Evolutionary conservation across 1,139 yeast species (phyloP).

Genomic region (Candida gigantensis): DNA sequence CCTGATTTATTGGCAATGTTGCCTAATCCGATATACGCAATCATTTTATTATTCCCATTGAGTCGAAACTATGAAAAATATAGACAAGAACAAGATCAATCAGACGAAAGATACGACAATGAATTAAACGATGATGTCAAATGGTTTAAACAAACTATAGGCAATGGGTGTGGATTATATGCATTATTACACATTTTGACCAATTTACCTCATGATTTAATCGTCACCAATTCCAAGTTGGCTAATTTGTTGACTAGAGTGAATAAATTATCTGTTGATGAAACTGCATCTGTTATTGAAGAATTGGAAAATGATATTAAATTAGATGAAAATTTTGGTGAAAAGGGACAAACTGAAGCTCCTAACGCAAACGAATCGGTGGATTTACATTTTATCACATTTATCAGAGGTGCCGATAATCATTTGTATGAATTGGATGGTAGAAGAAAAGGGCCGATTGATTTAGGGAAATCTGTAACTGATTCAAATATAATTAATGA

Average conservation of each 20-base stretch:
- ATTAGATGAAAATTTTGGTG: constrained; percentile 60
- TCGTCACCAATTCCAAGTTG: constrained; percentile 37
- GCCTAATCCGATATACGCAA: constrained; percentile 78
- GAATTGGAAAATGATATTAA: constrained; percentile 47
- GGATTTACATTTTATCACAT: constrained; percentile 77
- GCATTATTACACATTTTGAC: constrained; percentile 77
- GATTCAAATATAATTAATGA: constrained; percentile 51
- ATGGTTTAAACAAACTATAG: constrained; percentile 85
- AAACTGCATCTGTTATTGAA: constrained; percentile 47
- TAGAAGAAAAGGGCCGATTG: constrained; percentile 75
- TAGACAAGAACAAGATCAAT: constrained; percentile 35
- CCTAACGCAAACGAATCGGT: constrained; percentile 69
- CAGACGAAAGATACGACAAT: constrained; percentile 18
- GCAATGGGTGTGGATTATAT: constrained; percentile 91
- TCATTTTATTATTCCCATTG: constrained; percentile 80
- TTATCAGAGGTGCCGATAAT: constrained; percentile 58
- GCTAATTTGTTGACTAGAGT: constrained; percentile 24
- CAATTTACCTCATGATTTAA: constrained; percentile 56
- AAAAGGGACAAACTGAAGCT: constrained; percentile 76
- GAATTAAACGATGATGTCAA: constrained; percentile 26
- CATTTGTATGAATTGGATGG: constrained; percentile 87
- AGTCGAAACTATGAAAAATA: constrained; percentile 60
- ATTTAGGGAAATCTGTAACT: constrained; percentile 47
- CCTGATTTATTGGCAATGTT: constrained; percentile 74
- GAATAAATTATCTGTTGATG: constrained; percentile 29